Base-by-base conservation (phyloP, 2,329 filamentous ascomycete genomes). In the Lachnellula occidentalis region DNA sequence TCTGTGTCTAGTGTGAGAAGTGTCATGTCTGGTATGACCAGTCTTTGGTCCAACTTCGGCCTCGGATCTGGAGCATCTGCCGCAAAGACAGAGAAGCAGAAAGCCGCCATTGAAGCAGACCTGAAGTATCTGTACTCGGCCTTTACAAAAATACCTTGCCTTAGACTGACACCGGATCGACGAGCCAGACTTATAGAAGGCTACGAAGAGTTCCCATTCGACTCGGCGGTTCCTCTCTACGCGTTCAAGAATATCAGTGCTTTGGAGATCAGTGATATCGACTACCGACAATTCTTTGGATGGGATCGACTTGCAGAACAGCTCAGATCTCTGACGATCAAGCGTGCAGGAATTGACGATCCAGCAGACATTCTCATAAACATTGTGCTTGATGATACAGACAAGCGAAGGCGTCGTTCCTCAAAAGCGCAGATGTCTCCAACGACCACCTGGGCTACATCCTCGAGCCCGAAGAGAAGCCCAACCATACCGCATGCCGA, bases 121-220 rank as follows among this genome's bases (percentile, higher is more conserved):
- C 76, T 96, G 63, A 96, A 92, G 71, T 97, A 99, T 70, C 78
- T 99, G 34, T 99, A 96, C 74, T 97, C 94, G 42, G 90, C 94
- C 54, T 99, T 97, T 69, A 99, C 94, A 67, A 99, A 97, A 74
- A 95, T 99, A 43, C 94, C 94, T 0, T 96, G 90, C 67, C 77
- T 99, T 59, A 85, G 87, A 60, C 78, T 99, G 53, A 86, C 92
- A 27, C 92, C 92, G n/a, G 94, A 99, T 71, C 92, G 91, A 76
- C 88, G 90, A 62, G 92, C 92, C 48, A 86, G 88, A 51, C 77
- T 96, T 58, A 96, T 99, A 63, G 82, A 86, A 62, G 92, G 92
- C 27, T 97, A 94, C 69, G 94, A 99, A 72, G 92, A 96, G 72
- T 99, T 97, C 63, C 94, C 94, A 2, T 96, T 97, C 71, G 94